phyloP scores from a whole-genome alignment of 768 basidiomycete species.

The Rhodotorula sphaerocarpa region DNA sequence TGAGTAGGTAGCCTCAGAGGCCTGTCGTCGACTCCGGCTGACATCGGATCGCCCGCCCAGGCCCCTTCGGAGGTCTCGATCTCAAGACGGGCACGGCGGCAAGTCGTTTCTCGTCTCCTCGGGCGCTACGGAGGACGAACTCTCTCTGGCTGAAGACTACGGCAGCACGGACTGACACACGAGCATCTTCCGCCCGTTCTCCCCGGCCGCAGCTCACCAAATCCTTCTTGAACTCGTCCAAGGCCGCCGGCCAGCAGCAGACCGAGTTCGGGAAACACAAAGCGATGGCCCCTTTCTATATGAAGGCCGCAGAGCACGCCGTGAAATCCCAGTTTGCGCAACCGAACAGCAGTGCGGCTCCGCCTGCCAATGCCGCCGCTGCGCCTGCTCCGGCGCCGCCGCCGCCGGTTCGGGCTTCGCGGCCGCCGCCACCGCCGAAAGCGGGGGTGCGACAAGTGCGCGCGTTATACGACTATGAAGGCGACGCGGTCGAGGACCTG shows the following conservation, averaged over 20 bases:
- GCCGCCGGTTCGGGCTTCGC: too few species aligned
- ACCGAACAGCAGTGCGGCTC: background rate
- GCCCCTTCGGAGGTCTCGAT: slow-evolving; percentile 4
- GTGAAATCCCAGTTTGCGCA: slow-evolving; percentile 2
- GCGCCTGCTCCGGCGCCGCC: background rate
- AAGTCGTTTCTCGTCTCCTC: too few species aligned
- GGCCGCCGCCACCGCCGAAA: too few species aligned
- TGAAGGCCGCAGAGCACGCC: slow-evolving; percentile 5
- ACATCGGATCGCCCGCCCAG: background rate
- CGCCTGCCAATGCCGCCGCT: background rate
- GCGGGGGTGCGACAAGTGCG: background rate
- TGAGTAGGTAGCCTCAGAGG: background rate
- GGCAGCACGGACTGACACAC: too few species aligned
- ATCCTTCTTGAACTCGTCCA: slow-evolving; percentile 6
- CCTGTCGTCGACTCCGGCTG: background rate
- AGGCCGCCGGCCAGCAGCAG: slow-evolving; percentile 8
- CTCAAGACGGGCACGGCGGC: background rate
- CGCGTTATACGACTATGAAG: slow-evolving; percentile 23
- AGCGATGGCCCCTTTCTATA: background rate
- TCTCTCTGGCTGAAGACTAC: too few species aligned
- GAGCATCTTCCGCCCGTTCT: too few species aligned
- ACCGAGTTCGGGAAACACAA: slow-evolving; percentile 9
- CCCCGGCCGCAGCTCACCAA: slow-evolving; percentile 12
- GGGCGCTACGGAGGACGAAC: too few species aligned
- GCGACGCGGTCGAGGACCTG: slow-evolving; percentile 10